These are phyloP conservation scores for Leccinellum albellum DNA, from an alignment of 768 basidiomycete genomes.

Conservation along the genomic window DNA sequence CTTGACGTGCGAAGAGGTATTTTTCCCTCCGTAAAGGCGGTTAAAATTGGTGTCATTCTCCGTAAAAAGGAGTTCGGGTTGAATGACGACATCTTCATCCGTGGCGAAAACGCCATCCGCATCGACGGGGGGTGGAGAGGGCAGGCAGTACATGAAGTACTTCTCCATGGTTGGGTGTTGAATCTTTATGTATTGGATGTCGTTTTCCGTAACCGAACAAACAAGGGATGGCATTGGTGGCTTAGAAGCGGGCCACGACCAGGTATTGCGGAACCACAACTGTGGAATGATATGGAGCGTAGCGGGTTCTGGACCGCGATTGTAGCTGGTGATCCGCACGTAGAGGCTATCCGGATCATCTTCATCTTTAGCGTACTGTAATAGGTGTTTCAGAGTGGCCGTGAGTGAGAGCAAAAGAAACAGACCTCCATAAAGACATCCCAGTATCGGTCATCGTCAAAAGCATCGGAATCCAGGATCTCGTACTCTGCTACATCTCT, in stretches of 20 bases:
- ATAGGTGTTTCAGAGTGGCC: conserved; percentile 3
- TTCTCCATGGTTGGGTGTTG: conserved; percentile 73
- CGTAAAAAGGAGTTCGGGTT: conserved; percentile 88
- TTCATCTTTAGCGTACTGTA: conserved; percentile 95
- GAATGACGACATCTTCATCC: conserved; percentile 55
- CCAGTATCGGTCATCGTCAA: conserved; percentile 95
- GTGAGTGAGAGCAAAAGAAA: conserved; percentile 10
- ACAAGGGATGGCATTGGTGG: conserved; percentile 62
- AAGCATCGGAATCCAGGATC: conserved; percentile 86
- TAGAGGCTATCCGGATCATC: conserved; percentile 85
- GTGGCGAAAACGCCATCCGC: conserved; percentile 60
- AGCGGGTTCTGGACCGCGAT: conserved; percentile 92
- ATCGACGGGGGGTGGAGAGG: conserved; percentile 87
- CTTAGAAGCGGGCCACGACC: conserved; percentile 85
- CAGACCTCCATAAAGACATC: conserved; percentile 95
- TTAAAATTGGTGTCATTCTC: conserved; percentile 97
- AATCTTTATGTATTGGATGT: conserved; percentile 61
- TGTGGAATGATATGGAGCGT: conserved; percentile 94
- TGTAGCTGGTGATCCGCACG: conserved; percentile 93
- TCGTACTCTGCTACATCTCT: conserved; percentile 91
- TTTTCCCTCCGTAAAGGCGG: conserved; percentile 85
- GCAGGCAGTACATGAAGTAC: conserved; percentile 82
- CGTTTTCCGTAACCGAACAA: conserved; percentile 45
- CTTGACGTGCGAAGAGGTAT: conserved; percentile 81
- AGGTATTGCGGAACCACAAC: conserved; percentile 96